Evolutionary conservation across 306 rosid species (phyloP), one percentile per base, ranked within the genome.

Genomic region (Alnus rubra): DNA sequence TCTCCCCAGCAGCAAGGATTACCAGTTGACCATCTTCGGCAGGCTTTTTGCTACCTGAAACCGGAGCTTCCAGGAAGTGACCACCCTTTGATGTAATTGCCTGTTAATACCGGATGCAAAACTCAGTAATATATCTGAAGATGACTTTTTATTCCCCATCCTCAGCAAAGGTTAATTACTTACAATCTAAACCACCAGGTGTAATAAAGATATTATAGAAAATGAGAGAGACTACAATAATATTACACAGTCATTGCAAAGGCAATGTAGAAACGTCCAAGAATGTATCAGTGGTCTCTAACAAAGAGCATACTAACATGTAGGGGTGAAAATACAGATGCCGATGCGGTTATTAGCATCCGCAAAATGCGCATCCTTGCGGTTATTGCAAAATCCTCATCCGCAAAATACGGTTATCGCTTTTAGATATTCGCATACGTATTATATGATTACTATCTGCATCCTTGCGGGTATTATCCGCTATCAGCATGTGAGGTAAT

Each of bases 11-110:
- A 52, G 97, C 87, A 58, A 94, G 97, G 82, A 94, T 88, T 33
- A 94, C 84, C 28, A 94, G 84, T 60, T 94, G 98, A 71, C 98
- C 98, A 80, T 94, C 98, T 91, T 94, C 98, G 68, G 98, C 98
- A 2, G 98, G 98, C 87, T 94, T 94, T 90, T 94, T 94, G 90
- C 97, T 90, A 74, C 98, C 98, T 42, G 98, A 94, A 86, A 94
- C 98, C 76, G 98, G 98, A 71, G 94, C 98, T 84, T 94, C 94
- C 54, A 92, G 86, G 81, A 88, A 92, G 79, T 60, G 47, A 83
- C 92, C 96, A 15, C 96, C 93, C 78, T 79, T 92, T 62, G 79
- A 78, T 55, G 73, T 81, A 77, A 92, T 83, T 18, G 91, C 97
- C 97, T 92, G 86, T 50, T 81, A 64, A 86, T 55, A 79, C 60